Base-by-base conservation (phyloP, 495 filamentous ascomycete species). In the Pseudoneurospora amorphoporcata region DNA sequence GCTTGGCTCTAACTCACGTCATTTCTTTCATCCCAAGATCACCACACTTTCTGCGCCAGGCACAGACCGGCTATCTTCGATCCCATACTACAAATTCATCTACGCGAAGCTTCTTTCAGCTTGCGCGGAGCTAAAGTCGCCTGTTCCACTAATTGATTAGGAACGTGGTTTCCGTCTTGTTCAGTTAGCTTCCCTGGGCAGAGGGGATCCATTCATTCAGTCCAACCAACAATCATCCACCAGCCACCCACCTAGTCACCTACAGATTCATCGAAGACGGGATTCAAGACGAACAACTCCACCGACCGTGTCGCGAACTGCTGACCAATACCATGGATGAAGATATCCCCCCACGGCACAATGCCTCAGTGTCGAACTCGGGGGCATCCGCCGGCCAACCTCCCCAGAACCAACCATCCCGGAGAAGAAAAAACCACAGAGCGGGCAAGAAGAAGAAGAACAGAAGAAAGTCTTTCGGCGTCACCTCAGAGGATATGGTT, bases 381-480 rank as follows among this genome's bases (percentile, higher is more conserved):
- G 83, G 83, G 73, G 83, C 80, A 73, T 84, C 80, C 71, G 80
- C 83, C 69, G 83, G 79, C 69, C 83, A 84, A 58, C 75, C 39
- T 45, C 53, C n/a, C 40, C 73, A 14, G 19, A 58, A 68, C 8
- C 72, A 73, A 58, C 35, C 47, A 37, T 74, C 61, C 71, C 77
- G 75, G 68, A 79, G 75, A 40, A 75, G 77, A 43, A 85, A 84
- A 75, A 82, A 83, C 72, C 83, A 84, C 65, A 77, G 82, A 53
- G 82, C 77, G 29, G 84, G 88, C 12, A 90, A 86, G 84, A 90
- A 90, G 78, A 88, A 88, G 80, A 86, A 85, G 70, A 78, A 83
- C 68, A 85, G 90, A 71, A 84, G 87, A 71, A 89, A 90, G 81
- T 92, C 89, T 8, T 92, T 92, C 74, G 86, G 87, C 40, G 79